Conservation (phyloP, 2,329 filamentous ascomycete genomes). For the Calonectria hawksworthii region DNA sequence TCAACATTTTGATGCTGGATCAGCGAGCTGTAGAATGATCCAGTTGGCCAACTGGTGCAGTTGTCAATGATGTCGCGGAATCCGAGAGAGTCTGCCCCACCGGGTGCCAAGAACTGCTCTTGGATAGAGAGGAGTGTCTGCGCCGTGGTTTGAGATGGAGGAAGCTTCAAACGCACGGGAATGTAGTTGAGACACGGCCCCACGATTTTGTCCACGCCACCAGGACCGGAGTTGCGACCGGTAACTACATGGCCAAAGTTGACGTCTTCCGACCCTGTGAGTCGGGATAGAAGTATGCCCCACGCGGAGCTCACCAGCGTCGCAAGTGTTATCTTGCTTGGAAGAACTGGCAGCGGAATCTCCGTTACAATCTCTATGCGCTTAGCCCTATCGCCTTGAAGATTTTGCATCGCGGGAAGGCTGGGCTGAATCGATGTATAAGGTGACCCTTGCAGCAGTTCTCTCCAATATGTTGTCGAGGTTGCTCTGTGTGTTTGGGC, state of each 20-base stretch:
- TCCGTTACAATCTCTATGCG: slow-evolving; percentile 26
- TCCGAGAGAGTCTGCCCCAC: slow-evolving; percentile 33
- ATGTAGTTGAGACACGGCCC: not conserved
- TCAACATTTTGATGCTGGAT: slow-evolving; percentile 42
- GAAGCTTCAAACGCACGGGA: not conserved
- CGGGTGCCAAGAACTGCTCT: slow-evolving; percentile 24
- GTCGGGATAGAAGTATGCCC: slow-evolving; percentile 38
- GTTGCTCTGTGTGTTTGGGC: not conserved
- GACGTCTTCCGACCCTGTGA: slow-evolving; percentile 24
- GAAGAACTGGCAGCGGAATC: not conserved
- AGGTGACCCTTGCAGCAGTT: slow-evolving; percentile 55
- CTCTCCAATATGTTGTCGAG: slow-evolving; percentile 56
- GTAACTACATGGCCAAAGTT: not conserved
- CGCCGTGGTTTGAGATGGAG: not conserved
- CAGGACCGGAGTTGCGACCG: not conserved
- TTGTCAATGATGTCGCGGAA: slow-evolving; percentile 32
- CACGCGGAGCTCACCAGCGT: slow-evolving; percentile 45
- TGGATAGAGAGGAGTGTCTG: slow-evolving; percentile 31
- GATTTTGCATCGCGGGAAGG: slow-evolving; percentile 47
- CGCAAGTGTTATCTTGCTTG: slow-evolving; percentile 13
- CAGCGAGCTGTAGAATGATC: not conserved
- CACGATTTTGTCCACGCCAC: not conserved
- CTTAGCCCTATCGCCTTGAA: slow-evolving; percentile 29
- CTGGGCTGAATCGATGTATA: slow-evolving; percentile 38
- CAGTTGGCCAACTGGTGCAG: slow-evolving; percentile 34